phyloP scores from a whole-genome alignment of 192 early-diverging fungal species.

The Linnemannia hyalina region DNA sequence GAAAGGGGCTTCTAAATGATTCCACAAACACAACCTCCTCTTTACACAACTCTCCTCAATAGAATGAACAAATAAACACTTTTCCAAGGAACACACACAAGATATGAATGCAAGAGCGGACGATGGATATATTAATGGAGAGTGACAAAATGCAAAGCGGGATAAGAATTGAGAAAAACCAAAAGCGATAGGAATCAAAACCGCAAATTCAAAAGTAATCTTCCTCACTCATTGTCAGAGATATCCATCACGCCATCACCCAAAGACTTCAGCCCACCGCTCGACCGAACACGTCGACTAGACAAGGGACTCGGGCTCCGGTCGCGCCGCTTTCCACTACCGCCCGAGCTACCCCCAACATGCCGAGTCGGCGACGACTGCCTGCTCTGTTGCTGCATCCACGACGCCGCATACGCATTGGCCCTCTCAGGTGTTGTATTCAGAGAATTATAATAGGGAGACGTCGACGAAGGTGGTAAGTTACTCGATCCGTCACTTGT shows the following conservation, averaged over 20 bases:
- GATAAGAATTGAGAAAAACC: not conserved
- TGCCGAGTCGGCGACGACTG: conserved; percentile 22
- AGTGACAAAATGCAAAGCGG: not conserved
- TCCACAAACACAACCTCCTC: not conserved
- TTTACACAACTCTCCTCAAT: not conserved
- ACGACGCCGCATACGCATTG: not conserved
- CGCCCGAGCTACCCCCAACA: not conserved
- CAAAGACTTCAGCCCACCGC: not conserved
- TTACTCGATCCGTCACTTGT: conserved; percentile 34
- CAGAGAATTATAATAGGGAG: conserved; percentile 44
- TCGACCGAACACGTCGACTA: not conserved
- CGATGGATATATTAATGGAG: not conserved
- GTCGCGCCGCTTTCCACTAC: conserved; percentile 12
- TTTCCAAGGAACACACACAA: not conserved
- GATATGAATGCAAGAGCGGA: not conserved
- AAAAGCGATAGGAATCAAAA: not conserved
- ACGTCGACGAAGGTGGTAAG: conserved; percentile 49
- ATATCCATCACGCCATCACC: conserved; percentile 35
- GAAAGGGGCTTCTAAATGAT: not conserved
- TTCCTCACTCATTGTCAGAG: conserved; percentile 1
- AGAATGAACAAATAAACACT: conserved; percentile 5
- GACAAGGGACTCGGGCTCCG: conserved; percentile 25
- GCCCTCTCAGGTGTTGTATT: conserved; percentile 40
- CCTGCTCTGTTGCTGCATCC: conserved; percentile 15
- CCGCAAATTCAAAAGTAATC: not conserved